Base-by-base conservation (phyloP, 352 stramenopile genomes). In the Pythium rishiriense region DNA sequence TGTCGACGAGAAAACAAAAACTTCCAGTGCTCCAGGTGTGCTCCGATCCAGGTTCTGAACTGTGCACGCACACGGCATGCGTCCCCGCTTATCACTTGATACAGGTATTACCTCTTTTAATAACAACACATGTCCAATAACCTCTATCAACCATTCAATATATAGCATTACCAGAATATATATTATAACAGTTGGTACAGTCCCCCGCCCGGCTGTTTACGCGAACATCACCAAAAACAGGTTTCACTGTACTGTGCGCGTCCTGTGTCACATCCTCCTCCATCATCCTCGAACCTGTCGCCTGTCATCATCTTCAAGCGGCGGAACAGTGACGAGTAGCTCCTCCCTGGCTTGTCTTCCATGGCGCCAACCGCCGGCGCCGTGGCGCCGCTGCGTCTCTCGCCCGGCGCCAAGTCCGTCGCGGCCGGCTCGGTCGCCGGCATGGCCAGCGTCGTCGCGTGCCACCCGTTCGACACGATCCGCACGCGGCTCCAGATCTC, bases 381-480 rank as follows among this genome's bases (percentile, higher is more conserved):
- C 29, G 10, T 28, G 4, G 4, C 28, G 22, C 17, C n/a, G 42
- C 33, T 9, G 10, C 64, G 29, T 43, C 73, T 90, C 47, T 90
- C 84, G 7, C 71, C 79, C 19, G 83, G 81, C 68, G 72, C 71
- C 61, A 88, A 85, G 70, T 91, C 81, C 0, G 80, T 95, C 11
- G 29, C 87, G 26, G 87, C 87, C 14, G 87, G 87, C 21, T 94
- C 85, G 12, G 75, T 91, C 33, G 80, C 87, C 21, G 87, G 85
- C 63, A 93, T 96, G 85, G 84, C 85, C 11, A 91, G 84, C 47
- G 87, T 93, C 11, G 73, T 90, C 15, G 81, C 79, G 24, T 96
- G 87, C 50, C 87, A 96, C 62, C 87, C 87, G 42, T 78, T 96
- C 39, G 85, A 96, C 70, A 94, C 86, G 50, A 90, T 96, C 42